A percentile compares a stretch with the other conserved stretches of the same genome.
Conservation (phyloP, 495 filamentous ascomycete genomes). For the Neurospora pannonica region DNA sequence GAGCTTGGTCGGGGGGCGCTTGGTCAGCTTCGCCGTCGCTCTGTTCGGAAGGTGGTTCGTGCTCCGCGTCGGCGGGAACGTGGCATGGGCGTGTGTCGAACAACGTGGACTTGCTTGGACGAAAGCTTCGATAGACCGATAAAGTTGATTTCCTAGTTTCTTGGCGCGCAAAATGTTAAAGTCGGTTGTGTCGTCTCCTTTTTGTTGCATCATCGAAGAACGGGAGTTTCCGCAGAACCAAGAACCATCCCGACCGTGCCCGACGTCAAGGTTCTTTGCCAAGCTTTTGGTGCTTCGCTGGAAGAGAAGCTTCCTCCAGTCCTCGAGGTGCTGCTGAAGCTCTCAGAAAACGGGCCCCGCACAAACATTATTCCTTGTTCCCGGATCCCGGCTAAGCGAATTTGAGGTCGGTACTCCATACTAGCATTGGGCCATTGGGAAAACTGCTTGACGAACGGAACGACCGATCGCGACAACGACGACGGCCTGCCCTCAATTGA, state of each 20-base stretch:
- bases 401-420: constrained; percentile 15
- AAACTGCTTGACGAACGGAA: constrained; percentile 29
- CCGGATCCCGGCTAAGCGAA: constrained; percentile 29
- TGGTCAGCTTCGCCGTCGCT: neutral
- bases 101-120: neutral
- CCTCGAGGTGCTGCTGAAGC: neutral
- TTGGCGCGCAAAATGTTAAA: neutral
- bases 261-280: neutral
- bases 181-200: neutral
- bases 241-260: neutral
- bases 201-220: neutral
- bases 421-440: constrained; percentile 13
- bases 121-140: neutral
- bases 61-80: neutral
- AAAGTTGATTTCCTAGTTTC: neutral
- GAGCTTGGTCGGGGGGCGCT: neutral
- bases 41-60: neutral
- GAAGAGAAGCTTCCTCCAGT: neutral
- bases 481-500: constrained; percentile 37
- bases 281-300: neutral
- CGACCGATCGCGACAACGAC: constrained; percentile 20
- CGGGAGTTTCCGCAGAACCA: neutral
- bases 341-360: constrained; percentile 6
- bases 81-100: neutral
- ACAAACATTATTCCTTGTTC: constrained; percentile 24